phyloP scores from a whole-genome alignment of 2,329 filamentous ascomycete genomes.

The Penicillium palitans region DNA sequence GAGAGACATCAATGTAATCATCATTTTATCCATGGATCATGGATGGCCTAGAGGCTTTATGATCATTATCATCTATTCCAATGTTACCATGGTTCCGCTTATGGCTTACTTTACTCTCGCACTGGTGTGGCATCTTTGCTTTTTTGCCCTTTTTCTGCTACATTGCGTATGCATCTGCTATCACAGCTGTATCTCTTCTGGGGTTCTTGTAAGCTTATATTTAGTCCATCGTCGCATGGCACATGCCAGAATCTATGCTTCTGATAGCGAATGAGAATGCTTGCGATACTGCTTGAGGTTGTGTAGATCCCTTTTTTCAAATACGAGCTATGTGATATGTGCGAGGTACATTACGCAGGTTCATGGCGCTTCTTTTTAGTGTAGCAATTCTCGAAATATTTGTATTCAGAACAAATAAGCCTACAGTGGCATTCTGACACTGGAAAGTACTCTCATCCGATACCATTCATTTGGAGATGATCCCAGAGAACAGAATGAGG shows the following conservation, averaged over 20 bases:
- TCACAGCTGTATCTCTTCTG: neutral
- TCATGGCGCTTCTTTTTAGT: neutral
- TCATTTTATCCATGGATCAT: neutral
- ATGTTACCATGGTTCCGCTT: neutral
- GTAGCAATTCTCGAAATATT: neutral
- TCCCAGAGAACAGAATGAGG: neutral
- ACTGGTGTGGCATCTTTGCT: neutral
- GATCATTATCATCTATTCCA: neutral
- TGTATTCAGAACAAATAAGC: neutral
- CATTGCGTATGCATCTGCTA: neutral
- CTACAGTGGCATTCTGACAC: neutral
- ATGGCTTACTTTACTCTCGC: neutral
- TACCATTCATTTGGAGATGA: neutral
- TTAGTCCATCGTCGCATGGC: neutral
- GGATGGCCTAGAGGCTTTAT: neutral
- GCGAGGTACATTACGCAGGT: no score
- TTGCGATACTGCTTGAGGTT: neutral
- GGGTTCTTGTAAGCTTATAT: neutral
- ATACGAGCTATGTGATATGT: neutral
- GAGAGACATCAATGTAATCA: conserved; percentile 9
- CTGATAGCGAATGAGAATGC: neutral
- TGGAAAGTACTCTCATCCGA: neutral
- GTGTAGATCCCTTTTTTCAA: neutral
- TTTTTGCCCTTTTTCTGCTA: neutral
- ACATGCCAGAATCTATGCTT: neutral